phyloP scores from a whole-genome alignment of 2,329 filamentous ascomycete genomes.

The Pseudodiploospora longispora region DNA sequence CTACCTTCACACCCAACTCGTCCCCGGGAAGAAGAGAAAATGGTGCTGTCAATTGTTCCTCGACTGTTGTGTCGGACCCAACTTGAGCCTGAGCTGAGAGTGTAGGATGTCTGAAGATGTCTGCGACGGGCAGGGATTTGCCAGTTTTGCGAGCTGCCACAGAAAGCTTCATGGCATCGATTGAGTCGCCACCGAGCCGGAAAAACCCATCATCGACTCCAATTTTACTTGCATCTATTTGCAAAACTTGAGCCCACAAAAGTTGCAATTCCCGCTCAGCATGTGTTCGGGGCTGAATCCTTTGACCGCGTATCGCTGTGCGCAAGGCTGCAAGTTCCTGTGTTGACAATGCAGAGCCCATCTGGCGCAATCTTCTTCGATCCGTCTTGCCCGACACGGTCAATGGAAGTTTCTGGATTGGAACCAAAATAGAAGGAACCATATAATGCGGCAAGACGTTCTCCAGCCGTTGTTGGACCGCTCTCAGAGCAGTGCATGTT shows the following conservation, averaged over 20 bases:
- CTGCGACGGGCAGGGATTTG: not conserved
- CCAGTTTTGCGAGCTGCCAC: not conserved
- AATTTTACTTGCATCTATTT: conserved; percentile 11
- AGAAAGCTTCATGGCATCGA: conserved; percentile 1
- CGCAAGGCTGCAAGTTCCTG: not conserved
- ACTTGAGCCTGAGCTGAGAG: not conserved
- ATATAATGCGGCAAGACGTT: not conserved
- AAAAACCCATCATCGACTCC: conserved; percentile 13
- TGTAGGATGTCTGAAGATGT: conserved; percentile 1
- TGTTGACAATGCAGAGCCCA: not conserved
- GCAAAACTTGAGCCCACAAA: not conserved
- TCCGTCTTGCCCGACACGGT: conserved; percentile 1
- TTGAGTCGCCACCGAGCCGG: conserved; percentile 1
- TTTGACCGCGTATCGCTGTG: not conserved
- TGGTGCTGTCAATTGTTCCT: not conserved
- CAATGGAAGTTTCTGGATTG: not conserved
- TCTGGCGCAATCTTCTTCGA: not conserved
- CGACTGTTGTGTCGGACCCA: not conserved
- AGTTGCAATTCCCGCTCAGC: not conserved
- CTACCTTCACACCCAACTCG: not conserved
- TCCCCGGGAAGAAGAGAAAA: conserved; percentile 4
- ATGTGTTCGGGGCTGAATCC: not conserved
- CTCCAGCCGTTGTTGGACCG: not conserved
- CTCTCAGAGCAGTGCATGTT: not conserved
- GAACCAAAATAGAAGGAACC: not conserved